A percentile compares a stretch with the other conserved stretches of the same genome.
Conservation (phyloP, 352 stramenopile species). For the Phytophthora gonapodyides region DNA sequence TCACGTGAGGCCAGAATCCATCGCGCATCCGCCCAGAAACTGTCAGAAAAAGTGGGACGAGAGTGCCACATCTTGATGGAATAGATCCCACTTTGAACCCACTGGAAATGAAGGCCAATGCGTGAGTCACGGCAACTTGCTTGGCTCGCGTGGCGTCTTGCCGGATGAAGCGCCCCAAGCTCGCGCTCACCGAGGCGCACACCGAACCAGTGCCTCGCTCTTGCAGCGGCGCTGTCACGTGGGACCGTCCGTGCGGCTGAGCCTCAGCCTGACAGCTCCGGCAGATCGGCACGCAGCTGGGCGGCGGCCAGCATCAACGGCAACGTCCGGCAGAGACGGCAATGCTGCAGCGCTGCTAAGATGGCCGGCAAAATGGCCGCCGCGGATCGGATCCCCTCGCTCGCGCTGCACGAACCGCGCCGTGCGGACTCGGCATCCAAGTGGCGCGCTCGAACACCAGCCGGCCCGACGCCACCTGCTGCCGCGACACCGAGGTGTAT, state of each 20-base stretch:
- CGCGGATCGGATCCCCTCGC: constrained; percentile 13
- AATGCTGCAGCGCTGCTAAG: no score
- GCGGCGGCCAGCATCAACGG: not conserved
- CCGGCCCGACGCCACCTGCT: constrained; percentile 19
- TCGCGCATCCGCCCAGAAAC: constrained; percentile 33
- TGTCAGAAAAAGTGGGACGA: constrained; percentile 28
- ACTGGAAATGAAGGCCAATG: constrained; percentile 6
- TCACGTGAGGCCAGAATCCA: constrained; percentile 25
- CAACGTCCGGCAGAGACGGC: constrained; percentile 14
- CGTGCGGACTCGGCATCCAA: constrained; percentile 19
- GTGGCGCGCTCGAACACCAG: constrained; percentile 19
- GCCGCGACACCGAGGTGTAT: constrained; percentile 31
- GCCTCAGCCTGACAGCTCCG: constrained; percentile 21
- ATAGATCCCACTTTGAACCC: constrained; percentile 7
- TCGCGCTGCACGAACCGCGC: constrained; percentile 2
- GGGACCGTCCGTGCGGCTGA: constrained; percentile 10
- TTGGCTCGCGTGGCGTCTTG: not conserved
- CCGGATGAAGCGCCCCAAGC: no score
- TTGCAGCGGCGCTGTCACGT: constrained; percentile 16
- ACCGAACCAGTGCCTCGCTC: not conserved
- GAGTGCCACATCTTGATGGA: constrained; percentile 26
- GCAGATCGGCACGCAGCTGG: constrained; percentile 27
- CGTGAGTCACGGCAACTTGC: constrained; percentile 12
- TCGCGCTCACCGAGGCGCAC: no score
- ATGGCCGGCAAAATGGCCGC: not conserved